Conservation (phyloP, 116 monocot genomes). For the Dioscorea cayenensis region DNA sequence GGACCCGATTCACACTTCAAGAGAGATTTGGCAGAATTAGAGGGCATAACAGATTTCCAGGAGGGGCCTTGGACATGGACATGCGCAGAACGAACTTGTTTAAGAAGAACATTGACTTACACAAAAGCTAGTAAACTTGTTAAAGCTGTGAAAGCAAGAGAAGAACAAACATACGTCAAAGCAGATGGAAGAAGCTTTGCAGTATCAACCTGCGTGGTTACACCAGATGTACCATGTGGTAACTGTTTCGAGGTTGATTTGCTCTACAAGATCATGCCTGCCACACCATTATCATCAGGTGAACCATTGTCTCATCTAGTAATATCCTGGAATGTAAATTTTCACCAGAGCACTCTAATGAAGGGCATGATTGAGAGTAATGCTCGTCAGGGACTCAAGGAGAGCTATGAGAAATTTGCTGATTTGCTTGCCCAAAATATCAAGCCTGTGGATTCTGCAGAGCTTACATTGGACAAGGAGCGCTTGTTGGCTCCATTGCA, state of each 20-base stretch:
- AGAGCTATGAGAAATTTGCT: slow-evolving; percentile 45
- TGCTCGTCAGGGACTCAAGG: slow-evolving; percentile 49
- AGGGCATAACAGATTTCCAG: slow-evolving; percentile 34
- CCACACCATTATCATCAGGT: slow-evolving; percentile 19
- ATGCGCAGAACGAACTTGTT: slow-evolving; percentile 10
- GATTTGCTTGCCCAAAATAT: slow-evolving; percentile 37
- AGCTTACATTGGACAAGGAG: slow-evolving; percentile 33
- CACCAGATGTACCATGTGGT: slow-evolving; percentile 74
- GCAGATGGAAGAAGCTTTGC: slow-evolving; percentile 54
- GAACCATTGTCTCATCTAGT: slow-evolving; percentile 40
- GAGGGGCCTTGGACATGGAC: slow-evolving; percentile 52
- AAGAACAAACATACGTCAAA: slow-evolving; percentile 52
- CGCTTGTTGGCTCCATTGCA: slow-evolving; percentile 41
- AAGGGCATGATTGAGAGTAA: slow-evolving; percentile 52
- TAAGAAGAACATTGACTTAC: slow-evolving; percentile 35
- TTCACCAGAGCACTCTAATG: slow-evolving; percentile 63
- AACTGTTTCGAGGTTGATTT: slow-evolving; percentile 47
- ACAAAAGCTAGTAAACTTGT: slow-evolving; percentile 43
- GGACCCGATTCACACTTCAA: slow-evolving; percentile 48
- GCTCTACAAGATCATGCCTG: slow-evolving; percentile 45
- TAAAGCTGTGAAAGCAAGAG: slow-evolving; percentile 47
- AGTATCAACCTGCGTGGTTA: slow-evolving; percentile 33
- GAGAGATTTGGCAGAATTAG: slow-evolving; percentile 20
- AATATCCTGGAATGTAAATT: slow-evolving; percentile 51
- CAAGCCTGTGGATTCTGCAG: slow-evolving; percentile 19